phyloP scores from a whole-genome alignment of 495 filamentous ascomycete species.

The Wilcoxina mikolae region DNA sequence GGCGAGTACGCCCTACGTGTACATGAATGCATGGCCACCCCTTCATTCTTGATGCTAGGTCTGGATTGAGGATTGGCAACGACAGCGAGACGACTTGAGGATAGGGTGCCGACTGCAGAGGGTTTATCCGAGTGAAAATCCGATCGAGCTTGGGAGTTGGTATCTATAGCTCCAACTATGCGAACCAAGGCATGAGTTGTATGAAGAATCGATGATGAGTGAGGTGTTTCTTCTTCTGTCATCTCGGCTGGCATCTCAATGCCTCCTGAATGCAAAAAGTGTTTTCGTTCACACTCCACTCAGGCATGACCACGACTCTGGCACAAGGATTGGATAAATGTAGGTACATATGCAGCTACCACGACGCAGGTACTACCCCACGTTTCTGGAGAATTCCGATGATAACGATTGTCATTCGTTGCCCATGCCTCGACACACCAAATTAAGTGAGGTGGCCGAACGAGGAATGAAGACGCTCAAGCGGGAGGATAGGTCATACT shows the following conservation, averaged over 20 bases:
- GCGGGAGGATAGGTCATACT: no score
- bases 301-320: not conserved
- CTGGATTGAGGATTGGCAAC: not conserved
- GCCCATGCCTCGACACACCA: no score
- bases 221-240: not conserved
- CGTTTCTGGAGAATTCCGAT: no score
- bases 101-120: not conserved
- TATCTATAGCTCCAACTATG: not conserved
- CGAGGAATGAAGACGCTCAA: no score
- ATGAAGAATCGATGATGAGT: not conserved
- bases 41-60: not conserved
- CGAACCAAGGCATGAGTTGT: not conserved
- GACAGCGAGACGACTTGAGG: not conserved
- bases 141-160: not conserved
- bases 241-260: not conserved
- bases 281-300: not conserved
- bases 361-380: not conserved
- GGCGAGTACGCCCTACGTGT: constrained; percentile 2
- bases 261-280: not conserved
- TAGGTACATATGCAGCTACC: not conserved
- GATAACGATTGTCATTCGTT: no score
- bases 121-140: not conserved
- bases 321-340: not conserved
- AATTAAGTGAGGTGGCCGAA: no score
- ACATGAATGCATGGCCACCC: not conserved